Conservation (phyloP, 169 alveolate species). For the Plasmodium billcollinsi region DNA sequence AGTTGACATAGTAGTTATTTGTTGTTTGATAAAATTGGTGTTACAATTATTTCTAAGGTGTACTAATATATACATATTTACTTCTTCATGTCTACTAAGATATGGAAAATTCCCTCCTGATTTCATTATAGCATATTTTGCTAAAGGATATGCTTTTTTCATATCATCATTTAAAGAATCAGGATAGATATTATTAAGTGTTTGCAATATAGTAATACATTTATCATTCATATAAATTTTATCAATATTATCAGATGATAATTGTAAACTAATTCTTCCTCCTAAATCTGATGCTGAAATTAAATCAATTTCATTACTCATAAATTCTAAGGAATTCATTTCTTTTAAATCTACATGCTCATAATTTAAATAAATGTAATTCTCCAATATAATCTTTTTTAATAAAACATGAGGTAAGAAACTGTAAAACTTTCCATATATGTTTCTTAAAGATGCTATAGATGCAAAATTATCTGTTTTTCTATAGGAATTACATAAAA, state of each 20-base stretch:
- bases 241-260: slow-evolving; percentile 79
- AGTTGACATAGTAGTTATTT: slow-evolving; percentile 33
- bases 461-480: slow-evolving; percentile 84
- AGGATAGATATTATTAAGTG: slow-evolving; percentile 78
- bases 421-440: slow-evolving; percentile 81
- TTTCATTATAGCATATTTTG: slow-evolving; percentile 82
- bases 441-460: slow-evolving; percentile 80
- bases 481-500: slow-evolving; percentile 83
- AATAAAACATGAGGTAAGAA: slow-evolving; percentile 83
- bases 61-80: slow-evolving; percentile 80
- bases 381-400: slow-evolving; percentile 80
- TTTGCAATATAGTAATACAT: slow-evolving; percentile 79
- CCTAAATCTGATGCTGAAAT: slow-evolving; percentile 84
- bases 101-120: slow-evolving; percentile 85
- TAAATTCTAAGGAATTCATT: slow-evolving; percentile 83
- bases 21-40: slow-evolving; percentile 41
- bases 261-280: slow-evolving; percentile 82
- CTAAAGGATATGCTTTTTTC: slow-evolving; percentile 78
- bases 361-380: slow-evolving; percentile 76
- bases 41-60: slow-evolving; percentile 79
- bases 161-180: slow-evolving; percentile 62
- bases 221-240: slow-evolving; percentile 35
- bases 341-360: slow-evolving; percentile 77
- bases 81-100: slow-evolving; percentile 83
- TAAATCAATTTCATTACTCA: slow-evolving; percentile 86